Percentiles rank a stretch among this genome's conserved stretches.
phyloP scores from a whole-genome alignment of 2,329 filamentous ascomycete genomes.

The Alternaria arbusti region DNA sequence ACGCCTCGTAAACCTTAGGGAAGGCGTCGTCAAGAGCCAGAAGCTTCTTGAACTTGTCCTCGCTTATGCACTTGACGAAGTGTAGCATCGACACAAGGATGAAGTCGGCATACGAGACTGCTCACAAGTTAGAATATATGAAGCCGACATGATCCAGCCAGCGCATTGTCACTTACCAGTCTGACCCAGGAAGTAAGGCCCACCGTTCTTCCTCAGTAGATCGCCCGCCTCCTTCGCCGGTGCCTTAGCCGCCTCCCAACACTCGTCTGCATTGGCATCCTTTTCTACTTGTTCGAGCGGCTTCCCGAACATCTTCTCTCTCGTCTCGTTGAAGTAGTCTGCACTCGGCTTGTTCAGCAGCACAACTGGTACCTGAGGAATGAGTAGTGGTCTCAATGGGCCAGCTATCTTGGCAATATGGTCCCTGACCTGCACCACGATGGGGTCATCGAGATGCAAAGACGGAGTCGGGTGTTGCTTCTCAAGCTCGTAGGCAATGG shows the following conservation, averaged over 20 bases:
- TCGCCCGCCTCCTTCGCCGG: slow-evolving; percentile 46
- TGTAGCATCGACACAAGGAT: slow-evolving; percentile 60
- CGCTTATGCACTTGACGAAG: slow-evolving; percentile 49
- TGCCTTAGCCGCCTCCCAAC: slow-evolving; percentile 56
- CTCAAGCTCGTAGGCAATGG: slow-evolving; percentile 67
- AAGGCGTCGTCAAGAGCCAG: slow-evolving; percentile 50
- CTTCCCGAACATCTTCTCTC: slow-evolving; percentile 60
- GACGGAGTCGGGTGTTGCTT: slow-evolving; percentile 63
- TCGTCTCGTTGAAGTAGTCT: slow-evolving; percentile 64
- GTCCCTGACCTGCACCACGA: slow-evolving; percentile 54
- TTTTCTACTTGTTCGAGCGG: slow-evolving; percentile 58
- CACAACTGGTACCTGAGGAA: slow-evolving; percentile 56
- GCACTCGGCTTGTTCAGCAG: slow-evolving; percentile 61
- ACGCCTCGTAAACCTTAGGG: slow-evolving; percentile 48
- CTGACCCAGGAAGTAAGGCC: slow-evolving; percentile 67
- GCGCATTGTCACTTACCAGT: slow-evolving; percentile 48
- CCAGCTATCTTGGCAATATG: slow-evolving; percentile 40
- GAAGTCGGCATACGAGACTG: slow-evolving; percentile 56
- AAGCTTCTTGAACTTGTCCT: slow-evolving; percentile 49
- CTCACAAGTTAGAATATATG: neutral
- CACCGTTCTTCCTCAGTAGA: slow-evolving; percentile 62
- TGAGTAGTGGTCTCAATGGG: slow-evolving; percentile 23
- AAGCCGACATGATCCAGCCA: neutral
- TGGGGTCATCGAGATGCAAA: slow-evolving; percentile 63
- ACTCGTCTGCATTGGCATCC: slow-evolving; percentile 57